A percentile compares a stretch with the other conserved stretches of the same genome.
These are phyloP conservation scores for Trametes maxima DNA, from an alignment of 768 basidiomycete genomes.

Conservation along the genomic window DNA sequence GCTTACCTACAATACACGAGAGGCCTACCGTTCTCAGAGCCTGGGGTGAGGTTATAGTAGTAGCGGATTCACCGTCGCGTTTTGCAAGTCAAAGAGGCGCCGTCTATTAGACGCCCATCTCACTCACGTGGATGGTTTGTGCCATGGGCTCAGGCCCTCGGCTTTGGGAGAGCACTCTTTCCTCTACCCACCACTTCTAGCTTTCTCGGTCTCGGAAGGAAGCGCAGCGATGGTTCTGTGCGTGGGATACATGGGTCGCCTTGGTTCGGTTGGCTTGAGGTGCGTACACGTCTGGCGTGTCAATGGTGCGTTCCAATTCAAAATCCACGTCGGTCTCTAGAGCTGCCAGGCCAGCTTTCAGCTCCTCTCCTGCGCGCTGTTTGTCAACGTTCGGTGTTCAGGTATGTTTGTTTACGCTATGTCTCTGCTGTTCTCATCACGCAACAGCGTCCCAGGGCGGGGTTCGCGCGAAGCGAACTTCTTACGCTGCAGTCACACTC, in stretches of 20 bases:
- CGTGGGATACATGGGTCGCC: constrained; percentile 16
- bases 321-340: background rate
- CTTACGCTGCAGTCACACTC: constrained; percentile 1
- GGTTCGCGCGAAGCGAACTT: constrained; percentile 4
- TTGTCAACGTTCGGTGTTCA: constrained; percentile 20
- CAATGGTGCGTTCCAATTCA: background rate
- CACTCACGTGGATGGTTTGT: no score
- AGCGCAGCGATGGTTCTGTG: constrained; percentile 16
- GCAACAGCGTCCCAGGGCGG: constrained; percentile 6
- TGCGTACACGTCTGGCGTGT: background rate
- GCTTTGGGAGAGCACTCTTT: background rate
- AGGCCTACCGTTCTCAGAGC: no score
- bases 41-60: no score
- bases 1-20: no score
- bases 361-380: constrained; percentile 7
- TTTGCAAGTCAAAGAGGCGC: no score
- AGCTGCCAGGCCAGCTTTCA: constrained; percentile 13
- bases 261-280: constrained; percentile 15
- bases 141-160: no score
- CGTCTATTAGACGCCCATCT: no score
- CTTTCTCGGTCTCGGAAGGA: background rate
- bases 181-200: background rate
- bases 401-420: background rate
- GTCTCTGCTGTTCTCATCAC: background rate
- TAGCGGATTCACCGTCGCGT: no score